Evolutionary conservation across 768 basidiomycete species (phyloP).

Genomic region (Lactifluus subvellereus): DNA sequence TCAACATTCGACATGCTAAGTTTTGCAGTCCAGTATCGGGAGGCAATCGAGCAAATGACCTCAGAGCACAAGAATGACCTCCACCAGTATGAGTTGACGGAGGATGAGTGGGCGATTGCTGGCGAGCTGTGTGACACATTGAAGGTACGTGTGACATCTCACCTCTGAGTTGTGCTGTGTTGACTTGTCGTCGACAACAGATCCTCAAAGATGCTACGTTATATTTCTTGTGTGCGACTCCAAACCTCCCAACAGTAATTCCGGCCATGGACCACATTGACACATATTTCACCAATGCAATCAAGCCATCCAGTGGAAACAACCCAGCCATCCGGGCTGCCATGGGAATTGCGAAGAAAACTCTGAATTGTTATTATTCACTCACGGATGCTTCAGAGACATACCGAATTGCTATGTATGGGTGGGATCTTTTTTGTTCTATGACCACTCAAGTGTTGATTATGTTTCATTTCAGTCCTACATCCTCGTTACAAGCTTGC

Average conservation of each 20-base stretch:
- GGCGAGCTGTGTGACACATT: too few relatives aligned
- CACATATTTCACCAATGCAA: conserved; percentile 21
- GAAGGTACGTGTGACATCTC: too few relatives aligned
- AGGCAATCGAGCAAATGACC: background rate
- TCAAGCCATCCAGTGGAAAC: background rate
- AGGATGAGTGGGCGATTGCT: background rate
- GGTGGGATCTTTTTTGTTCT: background rate
- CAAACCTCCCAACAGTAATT: conserved; percentile 26
- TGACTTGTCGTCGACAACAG: too few relatives aligned
- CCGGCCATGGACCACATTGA: conserved; percentile 31
- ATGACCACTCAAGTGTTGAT: too few relatives aligned
- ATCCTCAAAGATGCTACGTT: too few relatives aligned
- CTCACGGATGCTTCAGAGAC: conserved; percentile 26
- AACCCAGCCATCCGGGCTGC: conserved; percentile 13
- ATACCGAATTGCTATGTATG: conserved; percentile 31
- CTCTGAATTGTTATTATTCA: conserved; percentile 28
- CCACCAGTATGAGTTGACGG: background rate
- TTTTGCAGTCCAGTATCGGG: background rate
- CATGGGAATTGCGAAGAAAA: conserved; percentile 22
- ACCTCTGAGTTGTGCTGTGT: too few relatives aligned
- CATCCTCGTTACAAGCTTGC: background rate
- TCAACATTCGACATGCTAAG: too few relatives aligned
- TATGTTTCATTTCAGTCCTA: background rate
- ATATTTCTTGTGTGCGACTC: background rate
- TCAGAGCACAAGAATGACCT: background rate